Evolutionary conservation across 345 rosid genomes (phyloP).

Genomic region (thale cress (Arabidopsis thaliana)): TAIR10.1 NC_003070.9:1010001-1010500

Average conservation of each 20-base stretch:
- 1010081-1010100: conserved; percentile 47
- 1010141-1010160: conserved; percentile 29
- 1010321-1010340: conserved; percentile 27
- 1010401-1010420: conserved; percentile 44
- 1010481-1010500: conserved; percentile 39
- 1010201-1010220: conserved; percentile 44
- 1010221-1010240: conserved; percentile 7
- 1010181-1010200: conserved; percentile 37
- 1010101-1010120: conserved; percentile 49
- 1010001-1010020: conserved; percentile 39
- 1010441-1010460: conserved; percentile 44
- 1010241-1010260: conserved; percentile 27
- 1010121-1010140: conserved; percentile 24
- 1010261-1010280: conserved; percentile 35
- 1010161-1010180: conserved; percentile 43
- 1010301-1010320: conserved; percentile 44
- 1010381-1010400: conserved; percentile 50
- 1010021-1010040: conserved; percentile 12
- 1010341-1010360: neutral
- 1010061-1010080: conserved; percentile 32
- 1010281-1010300: conserved; percentile 44
- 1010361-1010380: conserved; percentile 29
- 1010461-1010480: conserved; percentile 50
- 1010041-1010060: conserved; percentile 5
- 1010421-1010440: conserved; percentile 44